Conservation (phyloP, 2,329 filamentous ascomycete species). For the Gnomoniopsis smithogilvyi region DNA sequence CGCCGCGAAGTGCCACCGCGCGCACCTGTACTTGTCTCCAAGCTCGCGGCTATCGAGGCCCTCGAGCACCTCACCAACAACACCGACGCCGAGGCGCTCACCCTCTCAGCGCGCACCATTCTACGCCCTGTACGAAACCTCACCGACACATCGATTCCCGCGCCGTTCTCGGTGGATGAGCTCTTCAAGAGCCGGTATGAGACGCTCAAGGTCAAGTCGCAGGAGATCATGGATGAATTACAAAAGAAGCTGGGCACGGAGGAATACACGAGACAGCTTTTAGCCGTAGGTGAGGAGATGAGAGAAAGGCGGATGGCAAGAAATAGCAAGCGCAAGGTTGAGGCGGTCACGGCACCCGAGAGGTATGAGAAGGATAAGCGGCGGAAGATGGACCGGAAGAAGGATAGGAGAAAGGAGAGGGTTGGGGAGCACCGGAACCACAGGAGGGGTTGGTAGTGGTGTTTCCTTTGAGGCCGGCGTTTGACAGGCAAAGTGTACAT, state of each 20-base stretch:
- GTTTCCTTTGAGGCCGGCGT: background rate
- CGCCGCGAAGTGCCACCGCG: constrained; percentile 69
- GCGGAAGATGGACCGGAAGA: constrained; percentile 81
- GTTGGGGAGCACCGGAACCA: constrained; percentile 68
- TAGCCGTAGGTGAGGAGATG: constrained; percentile 71
- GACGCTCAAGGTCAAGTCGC: constrained; percentile 65
- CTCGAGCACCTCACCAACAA: constrained; percentile 66
- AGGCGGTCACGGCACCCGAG: constrained; percentile 80
- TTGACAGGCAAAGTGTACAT: background rate
- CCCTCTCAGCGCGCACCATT: constrained; percentile 59
- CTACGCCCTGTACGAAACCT: constrained; percentile 71
- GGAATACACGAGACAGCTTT: constrained; percentile 71
- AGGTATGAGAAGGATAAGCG: constrained; percentile 74
- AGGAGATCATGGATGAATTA: constrained; percentile 75
- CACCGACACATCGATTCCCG: constrained; percentile 73
- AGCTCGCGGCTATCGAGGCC: constrained; percentile 72
- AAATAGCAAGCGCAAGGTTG: constrained; percentile 82
- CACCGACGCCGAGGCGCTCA: constrained; percentile 54
- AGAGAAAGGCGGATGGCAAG: constrained; percentile 69
- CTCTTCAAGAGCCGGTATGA: constrained; percentile 68
- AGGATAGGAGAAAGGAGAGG: constrained; percentile 75
- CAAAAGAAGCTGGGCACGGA: constrained; percentile 82
- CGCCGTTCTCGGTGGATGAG: constrained; percentile 69
- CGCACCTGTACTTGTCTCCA: constrained; percentile 64
- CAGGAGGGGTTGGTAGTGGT: constrained; percentile 64